Percentiles rank a stretch among this genome's conserved stretches.
Conservation (phyloP, 208 protist species). For the Acanthamoeba culbertsoni region DNA sequence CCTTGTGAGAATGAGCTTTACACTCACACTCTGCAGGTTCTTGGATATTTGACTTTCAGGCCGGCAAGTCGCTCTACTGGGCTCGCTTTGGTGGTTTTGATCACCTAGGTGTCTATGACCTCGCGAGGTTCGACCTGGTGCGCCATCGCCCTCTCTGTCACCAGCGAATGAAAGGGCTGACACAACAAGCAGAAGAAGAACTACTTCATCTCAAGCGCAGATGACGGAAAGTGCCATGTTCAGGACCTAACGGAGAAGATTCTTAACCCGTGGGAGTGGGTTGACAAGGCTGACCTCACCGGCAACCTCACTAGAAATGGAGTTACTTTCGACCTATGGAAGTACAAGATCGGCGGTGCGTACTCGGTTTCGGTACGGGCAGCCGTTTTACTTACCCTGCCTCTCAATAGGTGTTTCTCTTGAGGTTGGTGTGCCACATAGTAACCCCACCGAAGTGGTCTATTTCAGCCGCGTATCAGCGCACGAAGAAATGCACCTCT, state of each 20-base stretch:
- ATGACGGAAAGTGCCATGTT: background rate
- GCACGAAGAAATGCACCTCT: background rate
- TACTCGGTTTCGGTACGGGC: background rate
- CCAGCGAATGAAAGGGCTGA: background rate
- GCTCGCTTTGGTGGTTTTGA: slow-evolving; percentile 16
- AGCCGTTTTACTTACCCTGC: background rate
- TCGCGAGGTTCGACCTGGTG: background rate
- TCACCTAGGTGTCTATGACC: background rate
- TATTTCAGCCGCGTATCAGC: background rate
- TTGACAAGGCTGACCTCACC: background rate
- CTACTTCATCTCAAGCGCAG: background rate
- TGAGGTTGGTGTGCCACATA: background rate
- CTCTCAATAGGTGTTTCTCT: background rate
- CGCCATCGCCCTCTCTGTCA: background rate
- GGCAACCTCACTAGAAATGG: background rate
- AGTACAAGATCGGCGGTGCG: slow-evolving; percentile 7
- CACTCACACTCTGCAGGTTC: background rate
- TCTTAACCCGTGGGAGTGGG: background rate
- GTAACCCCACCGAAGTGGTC: background rate
- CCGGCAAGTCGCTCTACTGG: background rate
- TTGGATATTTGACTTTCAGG: background rate
- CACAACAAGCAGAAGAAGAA: slow-evolving; percentile 32
- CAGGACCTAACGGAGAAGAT: background rate
- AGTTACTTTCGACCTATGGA: background rate
- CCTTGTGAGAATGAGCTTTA: background rate